phyloP scores from a whole-genome alignment of 495 filamentous ascomycete genomes.

The Aspergillus incahuasiensis region DNA sequence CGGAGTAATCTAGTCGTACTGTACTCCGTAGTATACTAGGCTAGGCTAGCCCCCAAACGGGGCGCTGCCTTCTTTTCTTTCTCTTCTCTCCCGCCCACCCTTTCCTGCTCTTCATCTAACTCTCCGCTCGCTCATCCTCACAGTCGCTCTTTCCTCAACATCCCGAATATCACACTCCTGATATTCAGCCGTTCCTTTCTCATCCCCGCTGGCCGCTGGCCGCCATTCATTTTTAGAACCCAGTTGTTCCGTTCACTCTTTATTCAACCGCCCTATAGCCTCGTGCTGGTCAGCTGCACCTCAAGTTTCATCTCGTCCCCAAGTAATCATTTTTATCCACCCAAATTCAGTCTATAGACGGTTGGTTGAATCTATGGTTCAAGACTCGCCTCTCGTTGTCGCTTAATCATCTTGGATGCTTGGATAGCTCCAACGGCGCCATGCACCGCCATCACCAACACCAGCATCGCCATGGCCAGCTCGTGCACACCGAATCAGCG shows the following conservation, averaged over 20 bases:
- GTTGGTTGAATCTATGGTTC: slow-evolving; percentile 7
- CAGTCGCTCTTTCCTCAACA: slow-evolving; percentile 12
- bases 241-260: slow-evolving; percentile 31
- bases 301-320: background rate
- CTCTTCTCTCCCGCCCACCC: slow-evolving; percentile 24
- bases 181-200: slow-evolving; percentile 20
- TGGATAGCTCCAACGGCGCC: slow-evolving; percentile 2
- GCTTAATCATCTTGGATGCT: background rate
- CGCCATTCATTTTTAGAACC: slow-evolving; percentile 28
- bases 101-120: slow-evolving; percentile 12
- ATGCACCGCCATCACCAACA: slow-evolving; percentile 29
- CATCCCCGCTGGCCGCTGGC: slow-evolving; percentile 22
- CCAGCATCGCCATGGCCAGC: slow-evolving; percentile 22
- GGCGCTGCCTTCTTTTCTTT: slow-evolving; percentile 7
- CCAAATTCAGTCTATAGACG: slow-evolving; percentile 3
- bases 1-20: too few species aligned
- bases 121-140: slow-evolving; percentile 10
- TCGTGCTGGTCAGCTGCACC: slow-evolving; percentile 7
- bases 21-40: background rate
- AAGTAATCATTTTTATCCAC: slow-evolving; percentile 7
- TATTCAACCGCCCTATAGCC: slow-evolving; percentile 10
- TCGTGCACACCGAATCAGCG: slow-evolving; percentile 24
- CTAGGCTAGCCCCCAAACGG: slow-evolving; percentile 1
- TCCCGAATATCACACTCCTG: background rate
- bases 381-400: background rate